Conservation (phyloP, 2,329 filamentous ascomycete species). For the Periconia macrospinosa region DNA sequence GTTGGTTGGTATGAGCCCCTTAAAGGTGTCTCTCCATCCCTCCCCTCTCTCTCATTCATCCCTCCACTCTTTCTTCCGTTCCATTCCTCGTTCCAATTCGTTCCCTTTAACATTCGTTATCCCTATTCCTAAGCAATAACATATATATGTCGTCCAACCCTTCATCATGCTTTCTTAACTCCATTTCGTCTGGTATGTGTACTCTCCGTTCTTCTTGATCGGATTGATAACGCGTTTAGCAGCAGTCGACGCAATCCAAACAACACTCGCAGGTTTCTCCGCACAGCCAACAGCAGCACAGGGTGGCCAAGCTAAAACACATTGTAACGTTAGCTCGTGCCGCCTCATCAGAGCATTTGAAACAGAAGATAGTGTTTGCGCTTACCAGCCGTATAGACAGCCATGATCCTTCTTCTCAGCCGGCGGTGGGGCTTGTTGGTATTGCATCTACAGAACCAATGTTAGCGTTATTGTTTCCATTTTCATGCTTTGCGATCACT, state of each 20-base stretch:
- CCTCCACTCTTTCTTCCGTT: neutral
- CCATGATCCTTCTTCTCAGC: conserved; percentile 37
- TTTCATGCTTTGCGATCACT: neutral
- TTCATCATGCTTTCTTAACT: neutral
- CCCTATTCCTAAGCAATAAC: no score
- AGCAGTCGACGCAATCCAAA: conserved; percentile 35
- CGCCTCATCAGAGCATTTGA: no score
- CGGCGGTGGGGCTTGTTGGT: conserved; percentile 28
- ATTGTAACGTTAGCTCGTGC: no score
- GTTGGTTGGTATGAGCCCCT: no score
- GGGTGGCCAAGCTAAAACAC: conserved; percentile 29
- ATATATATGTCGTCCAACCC: neutral
- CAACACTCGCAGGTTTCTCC: conserved; percentile 42
- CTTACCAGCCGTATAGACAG: conserved; percentile 37
- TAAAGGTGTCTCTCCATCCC: no score
- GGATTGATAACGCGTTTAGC: conserved; percentile 6
- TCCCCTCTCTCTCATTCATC: neutral
- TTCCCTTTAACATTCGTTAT: no score
- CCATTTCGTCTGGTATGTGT: neutral
- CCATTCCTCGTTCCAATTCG: no score
- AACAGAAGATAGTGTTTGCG: neutral
- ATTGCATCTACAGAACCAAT: conserved; percentile 31
- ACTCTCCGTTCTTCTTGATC: neutral
- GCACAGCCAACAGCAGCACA: conserved; percentile 42
- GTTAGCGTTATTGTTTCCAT: neutral